A percentile compares a stretch with the other conserved stretches of the same genome.
These are phyloP conservation scores for Colletotrichum sansevieriae DNA, from an alignment of 2,329 filamentous ascomycete genomes.

Conservation along the genomic window DNA sequence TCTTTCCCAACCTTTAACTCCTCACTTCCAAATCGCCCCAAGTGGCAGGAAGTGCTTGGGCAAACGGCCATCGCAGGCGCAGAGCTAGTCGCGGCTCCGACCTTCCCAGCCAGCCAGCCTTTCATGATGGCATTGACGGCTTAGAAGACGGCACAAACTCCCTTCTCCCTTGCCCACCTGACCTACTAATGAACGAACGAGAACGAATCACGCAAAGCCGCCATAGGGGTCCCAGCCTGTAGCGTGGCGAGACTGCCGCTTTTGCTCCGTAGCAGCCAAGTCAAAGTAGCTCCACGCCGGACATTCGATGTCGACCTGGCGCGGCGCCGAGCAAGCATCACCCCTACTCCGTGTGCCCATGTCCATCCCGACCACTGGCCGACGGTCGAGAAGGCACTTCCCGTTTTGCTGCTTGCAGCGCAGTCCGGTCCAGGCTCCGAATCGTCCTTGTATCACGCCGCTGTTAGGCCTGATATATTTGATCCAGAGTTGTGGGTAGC, in stretches of 20 bases:
- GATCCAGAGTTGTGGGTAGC: slow-evolving; percentile 24
- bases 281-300: slow-evolving; percentile 6
- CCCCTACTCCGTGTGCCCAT: slow-evolving; percentile 36
- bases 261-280: slow-evolving; percentile 10
- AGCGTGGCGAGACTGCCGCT: slow-evolving; percentile 25
- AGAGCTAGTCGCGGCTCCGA: neutral
- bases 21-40: neutral
- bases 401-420: neutral
- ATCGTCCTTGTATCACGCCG: neutral
- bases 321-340: slow-evolving; percentile 39
- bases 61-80: slow-evolving; percentile 15
- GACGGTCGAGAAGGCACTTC: neutral
- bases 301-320: slow-evolving; percentile 10
- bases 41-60: slow-evolving; percentile 18
- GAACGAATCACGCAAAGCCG: slow-evolving; percentile 7
- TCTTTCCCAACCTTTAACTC: neutral
- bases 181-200: neutral
- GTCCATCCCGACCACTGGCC: neutral
- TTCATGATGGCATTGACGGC: slow-evolving; percentile 3
- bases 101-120: slow-evolving; percentile 25
- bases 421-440: neutral
- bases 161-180: slow-evolving; percentile 27
- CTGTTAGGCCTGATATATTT: slow-evolving; percentile 24
- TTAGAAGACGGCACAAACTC: neutral
- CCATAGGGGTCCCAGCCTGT: slow-evolving; percentile 17